Evolutionary conservation across 371 early-diverging fungal genomes (phyloP).

Genomic region (Paraphysoderma sedebokerense): DNA sequence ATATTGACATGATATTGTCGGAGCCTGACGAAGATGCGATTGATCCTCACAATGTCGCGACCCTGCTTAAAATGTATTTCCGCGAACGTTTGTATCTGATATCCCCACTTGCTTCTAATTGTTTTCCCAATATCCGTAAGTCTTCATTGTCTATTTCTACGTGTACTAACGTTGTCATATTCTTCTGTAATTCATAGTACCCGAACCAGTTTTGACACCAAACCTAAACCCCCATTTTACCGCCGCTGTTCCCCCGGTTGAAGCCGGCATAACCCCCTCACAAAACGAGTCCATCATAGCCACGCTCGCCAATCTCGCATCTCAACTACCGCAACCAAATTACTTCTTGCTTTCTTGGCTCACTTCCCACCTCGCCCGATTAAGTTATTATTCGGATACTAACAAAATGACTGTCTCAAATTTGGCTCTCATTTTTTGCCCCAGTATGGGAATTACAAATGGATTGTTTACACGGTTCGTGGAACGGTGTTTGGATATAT

Average conservation of each 20-base stretch:
- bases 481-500: background rate
- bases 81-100: conserved; percentile 39
- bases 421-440: conserved; percentile 61
- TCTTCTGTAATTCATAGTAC: conserved; percentile 11
- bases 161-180: background rate
- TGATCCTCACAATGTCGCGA: conserved; percentile 65
- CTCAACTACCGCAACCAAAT: conserved; percentile 30
- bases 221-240: conserved; percentile 3
- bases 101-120: background rate
- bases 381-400: conserved; percentile 32
- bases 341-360: conserved; percentile 32
- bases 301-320: conserved; percentile 22
- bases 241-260: conserved; percentile 3
- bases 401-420: conserved; percentile 68
- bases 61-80: conserved; percentile 61
- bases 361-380: conserved; percentile 43
- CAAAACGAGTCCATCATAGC: conserved; percentile 10
- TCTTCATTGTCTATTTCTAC: too few species aligned
- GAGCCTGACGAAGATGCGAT: conserved; percentile 9
- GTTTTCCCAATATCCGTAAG: background rate
- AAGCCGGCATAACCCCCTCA: conserved; percentile 10
- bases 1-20: conserved; percentile 16
- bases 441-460: conserved; percentile 53
- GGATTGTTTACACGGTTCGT: conserved; percentile 36
- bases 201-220: conserved; percentile 15